A percentile compares a stretch with the other conserved stretches of the same genome.
Evolutionary conservation across 2,329 filamentous ascomycete species (phyloP).

Genomic region (Botryotinia calthae): DNA sequence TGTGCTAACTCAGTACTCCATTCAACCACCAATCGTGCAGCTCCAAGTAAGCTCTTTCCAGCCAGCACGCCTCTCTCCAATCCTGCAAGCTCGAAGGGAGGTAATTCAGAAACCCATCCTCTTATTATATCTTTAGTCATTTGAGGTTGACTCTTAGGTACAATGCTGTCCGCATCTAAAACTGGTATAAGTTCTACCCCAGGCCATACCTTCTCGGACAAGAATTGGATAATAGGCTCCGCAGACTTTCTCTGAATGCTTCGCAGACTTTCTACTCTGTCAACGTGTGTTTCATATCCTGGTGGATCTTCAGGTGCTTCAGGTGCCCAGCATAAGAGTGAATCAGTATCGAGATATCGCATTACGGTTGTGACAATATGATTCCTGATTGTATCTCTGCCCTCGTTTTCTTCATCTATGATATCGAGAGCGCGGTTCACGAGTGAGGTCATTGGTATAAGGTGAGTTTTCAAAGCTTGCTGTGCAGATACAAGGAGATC

Average conservation of each 20-base stretch:
- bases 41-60: slow-evolving; percentile 81
- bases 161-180: slow-evolving; percentile 73
- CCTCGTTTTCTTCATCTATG: slow-evolving; percentile 57
- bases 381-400: slow-evolving; percentile 53
- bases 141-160: slow-evolving; percentile 70
- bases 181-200: slow-evolving; percentile 76
- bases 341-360: slow-evolving; percentile 89
- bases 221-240: slow-evolving; percentile 66
- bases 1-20: slow-evolving; percentile 75
- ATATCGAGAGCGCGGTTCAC: slow-evolving; percentile 83
- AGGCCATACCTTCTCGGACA: slow-evolving; percentile 76
- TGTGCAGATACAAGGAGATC: slow-evolving; percentile 77
- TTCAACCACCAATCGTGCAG: slow-evolving; percentile 73
- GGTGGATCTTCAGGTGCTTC: slow-evolving; percentile 49
- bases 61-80: slow-evolving; percentile 81
- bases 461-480: slow-evolving; percentile 80
- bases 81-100: slow-evolving; percentile 78
- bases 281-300: slow-evolving; percentile 45
- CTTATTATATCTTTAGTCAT: slow-evolving; percentile 74
- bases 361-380: slow-evolving; percentile 68
- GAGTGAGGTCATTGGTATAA: slow-evolving; percentile 87
- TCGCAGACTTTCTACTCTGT: slow-evolving; percentile 58
- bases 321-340: slow-evolving; percentile 84
- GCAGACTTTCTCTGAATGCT: slow-evolving; percentile 69
- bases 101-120: slow-evolving; percentile 72